Evolutionary conservation across 2,329 filamentous ascomycete species (phyloP), one percentile per base, ranked within the genome.

Genomic region (Sporothrix pallida): DNA sequence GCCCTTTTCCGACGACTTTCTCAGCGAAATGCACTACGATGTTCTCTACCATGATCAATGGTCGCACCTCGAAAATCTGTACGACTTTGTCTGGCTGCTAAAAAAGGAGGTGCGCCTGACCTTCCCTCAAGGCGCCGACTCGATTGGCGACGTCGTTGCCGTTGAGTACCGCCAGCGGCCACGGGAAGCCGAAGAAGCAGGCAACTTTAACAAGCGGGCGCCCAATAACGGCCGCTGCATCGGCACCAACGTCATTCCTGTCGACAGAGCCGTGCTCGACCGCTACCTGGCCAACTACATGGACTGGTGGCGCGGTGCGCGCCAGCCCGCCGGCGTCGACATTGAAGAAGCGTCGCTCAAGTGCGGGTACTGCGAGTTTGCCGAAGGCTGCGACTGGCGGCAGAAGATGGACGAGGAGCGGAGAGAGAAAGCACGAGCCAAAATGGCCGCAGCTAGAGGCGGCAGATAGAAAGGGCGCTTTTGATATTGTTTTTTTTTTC

Each of bases 341-440:
- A 87, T 97, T 8, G 91, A 95, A 79, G 95, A 98, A 77, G 76
- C 75, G 5, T 92, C 93, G 0, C 97, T 92, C 82, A 98, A 98
- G 81, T 98, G 95, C 80, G 84, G 90, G 31, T 89, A 87, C 48
- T 98, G 95, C 79, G 93, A 97, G 77, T 98, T 97, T 81, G 89
- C 87, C 0, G 91, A 93, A 3, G 86, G 84, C 3, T 98, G 95
- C 80, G 86, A 87, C 10, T 98, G 95, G 95, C 86, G 95, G 50
- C 85, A 88, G 77, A 85, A 85, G 13, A 91, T 92, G 81, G 89
- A 95, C 72, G 86, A 89, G 74, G 89, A 92, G 78, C 77, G 78
- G 9, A 48, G 80, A 71, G 71, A 73, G 10, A 72, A 69, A 12
- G 78, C 76, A 15, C 71, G 73, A 3, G 76, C 75, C 60, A 72